Base-by-base conservation (phyloP, 148 eudicot species). In the Pharnaceum exiguum region DNA sequence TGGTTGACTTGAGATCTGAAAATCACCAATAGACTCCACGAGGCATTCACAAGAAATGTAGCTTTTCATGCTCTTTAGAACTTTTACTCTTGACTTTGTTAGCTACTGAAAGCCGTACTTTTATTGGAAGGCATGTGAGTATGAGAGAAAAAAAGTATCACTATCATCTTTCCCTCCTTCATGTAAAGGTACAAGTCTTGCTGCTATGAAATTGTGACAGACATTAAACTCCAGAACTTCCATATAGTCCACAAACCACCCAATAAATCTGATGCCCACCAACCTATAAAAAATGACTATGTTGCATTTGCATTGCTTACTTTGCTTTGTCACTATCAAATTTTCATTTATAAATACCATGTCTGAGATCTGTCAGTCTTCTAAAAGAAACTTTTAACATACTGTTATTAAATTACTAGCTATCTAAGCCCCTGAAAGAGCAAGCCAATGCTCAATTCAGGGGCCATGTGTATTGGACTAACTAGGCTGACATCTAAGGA, bases 71-170 rank as follows among this genome's bases (percentile, higher is more conserved):
- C 15, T 23, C 37, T 31, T 31, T 55, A 46, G 38, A 52, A 62
- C 58, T 69, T 54, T 11, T n/a, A n/a, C n/a, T n/a, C n/a, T n/a
- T n/a, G n/a, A 36, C 35, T 16, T 24, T 25, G 21, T 18, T 46
- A 27, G 10, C 25, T 54, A 21, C 2, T 32, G 35, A 36, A 38
- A 49, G 51, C 62, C 46, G 32, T 62, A 70, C 63, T 57, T 58
- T 62, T 57, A 69, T 59, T 46, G 46, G 66, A 54, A 46, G 44
- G 35, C 84, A 73, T 73, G 84, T 79, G 84, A 79, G 38, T 47
- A 51, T 16, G 4, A 22, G 19, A 46, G 27, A 42, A 2, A 47
- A 40, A 31, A 50, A 24, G 47, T 16, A 18, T 22, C 39, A 10
- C 37, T n/a, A n/a, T n/a, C n/a, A 58, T 40, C 64, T 57, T 43